These are phyloP conservation scores for Phytophthora lateralis DNA, from an alignment of 352 stramenopile genomes.

Conservation along the genomic window DNA sequence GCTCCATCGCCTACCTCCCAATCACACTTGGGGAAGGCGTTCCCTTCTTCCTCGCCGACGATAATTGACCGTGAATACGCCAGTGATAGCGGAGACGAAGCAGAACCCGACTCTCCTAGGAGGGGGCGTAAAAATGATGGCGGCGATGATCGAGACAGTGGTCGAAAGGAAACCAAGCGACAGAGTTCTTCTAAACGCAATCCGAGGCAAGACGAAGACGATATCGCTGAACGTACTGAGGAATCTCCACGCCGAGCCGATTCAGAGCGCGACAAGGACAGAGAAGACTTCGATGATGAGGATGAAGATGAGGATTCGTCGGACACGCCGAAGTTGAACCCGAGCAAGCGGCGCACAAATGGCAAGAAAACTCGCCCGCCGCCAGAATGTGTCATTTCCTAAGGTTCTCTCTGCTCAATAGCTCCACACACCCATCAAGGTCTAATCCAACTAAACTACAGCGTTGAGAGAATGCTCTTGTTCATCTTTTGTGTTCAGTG, in stretches of 20 bases:
- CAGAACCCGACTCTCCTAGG: conserved; percentile 11
- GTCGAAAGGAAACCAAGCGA: conserved; percentile 10
- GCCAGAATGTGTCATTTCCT: conserved; percentile 46
- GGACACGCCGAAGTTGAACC: conserved; percentile 15
- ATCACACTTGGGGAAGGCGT: conserved; percentile 8
- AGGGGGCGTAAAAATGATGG: conserved; percentile 19
- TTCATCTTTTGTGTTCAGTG: conserved; percentile 31
- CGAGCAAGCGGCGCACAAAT: conserved; percentile 70
- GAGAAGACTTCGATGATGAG: conserved; percentile 21
- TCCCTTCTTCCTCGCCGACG: conserved; percentile 18
- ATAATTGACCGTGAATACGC: conserved; percentile 33
- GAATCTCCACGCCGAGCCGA: conserved; percentile 17
- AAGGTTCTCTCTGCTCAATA: neutral
- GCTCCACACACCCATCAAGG: neutral
- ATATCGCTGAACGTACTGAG: conserved; percentile 5
- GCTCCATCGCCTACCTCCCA: conserved; percentile 25
- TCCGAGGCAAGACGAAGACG: neutral
- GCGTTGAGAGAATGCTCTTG: conserved; percentile 3
- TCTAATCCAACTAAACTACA: conserved; percentile 1
- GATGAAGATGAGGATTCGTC: conserved; percentile 10
- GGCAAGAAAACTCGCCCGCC: conserved; percentile 60
- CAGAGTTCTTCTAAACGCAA: conserved; percentile 1
- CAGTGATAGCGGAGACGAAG: conserved; percentile 28
- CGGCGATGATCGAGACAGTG: conserved; percentile 12
- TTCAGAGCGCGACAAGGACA: conserved; percentile 7